phyloP scores from a whole-genome alignment of 2,329 filamentous ascomycete species.

The Chrysoporthe deuterocubensis region DNA sequence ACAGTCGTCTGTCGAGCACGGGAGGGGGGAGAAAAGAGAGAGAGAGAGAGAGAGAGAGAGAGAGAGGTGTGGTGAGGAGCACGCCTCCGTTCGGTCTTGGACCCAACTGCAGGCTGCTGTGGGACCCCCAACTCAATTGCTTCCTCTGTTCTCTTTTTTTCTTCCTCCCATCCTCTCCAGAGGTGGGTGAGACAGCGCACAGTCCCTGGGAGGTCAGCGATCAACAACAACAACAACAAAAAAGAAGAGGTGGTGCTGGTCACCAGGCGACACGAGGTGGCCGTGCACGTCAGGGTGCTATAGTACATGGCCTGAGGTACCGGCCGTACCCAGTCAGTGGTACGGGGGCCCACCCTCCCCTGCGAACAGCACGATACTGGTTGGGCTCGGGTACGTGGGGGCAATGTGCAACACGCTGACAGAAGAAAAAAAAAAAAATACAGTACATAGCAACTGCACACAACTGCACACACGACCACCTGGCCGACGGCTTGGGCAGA shows the following conservation, averaged over 20 bases:
- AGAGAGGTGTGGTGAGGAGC: too few species aligned
- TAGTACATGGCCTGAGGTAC: neutral
- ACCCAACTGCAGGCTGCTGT: neutral
- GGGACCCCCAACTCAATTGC: too few species aligned
- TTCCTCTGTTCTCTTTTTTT: too few species aligned
- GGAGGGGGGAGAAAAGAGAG: too few species aligned
- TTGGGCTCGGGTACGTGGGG: neutral
- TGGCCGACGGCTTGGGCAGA: too few species aligned
- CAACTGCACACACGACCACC: too few species aligned
- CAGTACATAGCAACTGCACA: too few species aligned
- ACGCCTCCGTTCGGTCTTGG: neutral
- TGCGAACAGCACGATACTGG: neutral
- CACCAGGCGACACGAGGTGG: slow-evolving; percentile 9
- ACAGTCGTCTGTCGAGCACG: neutral
- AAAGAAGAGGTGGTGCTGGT: neutral
- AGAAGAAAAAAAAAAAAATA: too few species aligned
- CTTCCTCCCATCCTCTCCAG: too few species aligned
- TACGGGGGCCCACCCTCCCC: neutral
- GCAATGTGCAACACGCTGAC: too few species aligned
- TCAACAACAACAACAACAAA: neutral
- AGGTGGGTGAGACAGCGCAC: too few species aligned
- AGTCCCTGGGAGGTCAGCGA: neutral
- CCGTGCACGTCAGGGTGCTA: neutral
- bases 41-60: too few species aligned
- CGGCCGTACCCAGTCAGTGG: neutral